These are phyloP conservation scores for Lasiosphaeria ovina DNA, from an alignment of 495 filamentous ascomycete species.

Conservation along the genomic window DNA sequence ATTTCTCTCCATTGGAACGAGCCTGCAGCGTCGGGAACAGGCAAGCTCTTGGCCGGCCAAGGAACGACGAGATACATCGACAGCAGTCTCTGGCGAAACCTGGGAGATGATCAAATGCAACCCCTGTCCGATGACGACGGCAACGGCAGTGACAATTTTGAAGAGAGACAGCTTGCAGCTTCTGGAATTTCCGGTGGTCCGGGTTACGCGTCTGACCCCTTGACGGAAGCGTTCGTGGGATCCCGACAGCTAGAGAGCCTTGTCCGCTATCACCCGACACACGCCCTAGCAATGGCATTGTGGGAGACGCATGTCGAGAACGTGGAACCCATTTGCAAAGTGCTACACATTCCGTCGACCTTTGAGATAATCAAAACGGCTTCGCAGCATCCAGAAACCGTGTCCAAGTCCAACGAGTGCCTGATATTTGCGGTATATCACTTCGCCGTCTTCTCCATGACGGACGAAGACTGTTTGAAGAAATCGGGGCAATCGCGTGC, in stretches of 20 bases:
- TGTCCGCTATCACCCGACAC: slow-evolving; percentile 16
- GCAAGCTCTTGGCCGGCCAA: slow-evolving; percentile 11
- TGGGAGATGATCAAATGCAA: slow-evolving; percentile 9
- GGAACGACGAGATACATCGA: slow-evolving; percentile 22
- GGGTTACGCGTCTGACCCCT: slow-evolving; percentile 6
- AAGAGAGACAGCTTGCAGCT: background rate
- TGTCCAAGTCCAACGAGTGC: slow-evolving; percentile 34
- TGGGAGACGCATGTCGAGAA: slow-evolving; percentile 56
- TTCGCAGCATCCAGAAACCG: slow-evolving; percentile 11
- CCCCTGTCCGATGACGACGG: background rate
- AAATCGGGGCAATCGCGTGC: slow-evolving; percentile 31
- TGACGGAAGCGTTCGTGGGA: slow-evolving; percentile 13
- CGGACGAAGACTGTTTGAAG: slow-evolving; percentile 33
- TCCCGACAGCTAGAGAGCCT: background rate
- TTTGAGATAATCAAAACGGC: slow-evolving; percentile 33
- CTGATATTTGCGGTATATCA: slow-evolving; percentile 43
- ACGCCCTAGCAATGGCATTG: slow-evolving; percentile 31
- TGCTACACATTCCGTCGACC: slow-evolving; percentile 55
- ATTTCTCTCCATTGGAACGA: slow-evolving; percentile 5
- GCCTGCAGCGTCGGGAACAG: background rate
- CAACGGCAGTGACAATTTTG: background rate
- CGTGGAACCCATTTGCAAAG: slow-evolving; percentile 56
- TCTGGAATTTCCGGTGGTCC: no score
- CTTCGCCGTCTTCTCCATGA: slow-evolving; percentile 34
- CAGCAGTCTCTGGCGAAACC: slow-evolving; percentile 15